Conservation (phyloP, 2,329 filamentous ascomycete genomes). For the Ceratocystis colombiana region DNA sequence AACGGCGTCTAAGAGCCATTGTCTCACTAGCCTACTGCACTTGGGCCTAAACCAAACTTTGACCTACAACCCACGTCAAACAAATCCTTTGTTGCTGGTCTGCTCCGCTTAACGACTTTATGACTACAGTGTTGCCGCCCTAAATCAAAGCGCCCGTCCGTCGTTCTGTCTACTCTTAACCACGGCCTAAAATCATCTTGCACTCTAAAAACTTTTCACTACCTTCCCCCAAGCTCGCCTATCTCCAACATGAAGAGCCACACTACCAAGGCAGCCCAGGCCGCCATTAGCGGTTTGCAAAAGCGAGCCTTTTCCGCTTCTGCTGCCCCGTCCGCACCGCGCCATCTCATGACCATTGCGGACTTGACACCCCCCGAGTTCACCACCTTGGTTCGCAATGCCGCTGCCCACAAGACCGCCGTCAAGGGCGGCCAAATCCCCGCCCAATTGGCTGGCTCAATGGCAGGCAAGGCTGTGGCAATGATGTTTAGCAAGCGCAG, state of each 20-base stretch:
- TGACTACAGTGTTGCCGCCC: background rate
- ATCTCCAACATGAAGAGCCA: conserved; percentile 32
- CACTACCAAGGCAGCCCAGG: conserved; percentile 32
- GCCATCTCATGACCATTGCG: conserved; percentile 84
- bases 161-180: background rate
- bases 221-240: background rate
- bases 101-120: background rate
- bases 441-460: conserved; percentile 46
- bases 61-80: background rate
- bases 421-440: conserved; percentile 62
- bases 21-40: too few species aligned
- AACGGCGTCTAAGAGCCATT: too few species aligned
- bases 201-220: background rate
- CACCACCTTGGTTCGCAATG: conserved; percentile 72
- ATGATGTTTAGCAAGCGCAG: conserved; percentile 97
- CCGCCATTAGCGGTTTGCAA: conserved; percentile 34
- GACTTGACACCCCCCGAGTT: conserved; percentile 76
- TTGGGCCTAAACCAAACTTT: conserved; percentile 1
- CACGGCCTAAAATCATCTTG: background rate
- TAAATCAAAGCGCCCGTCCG: background rate
- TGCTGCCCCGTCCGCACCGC: conserved; percentile 39
- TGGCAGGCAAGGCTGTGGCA: conserved; percentile 73
- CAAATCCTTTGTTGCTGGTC: conserved; percentile 6
- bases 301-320: conserved; percentile 38
- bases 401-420: conserved; percentile 60